Evolutionary conservation across 2,329 filamentous ascomycete species (phyloP).

Genomic region (Corniculantispora saksenae): DNA sequence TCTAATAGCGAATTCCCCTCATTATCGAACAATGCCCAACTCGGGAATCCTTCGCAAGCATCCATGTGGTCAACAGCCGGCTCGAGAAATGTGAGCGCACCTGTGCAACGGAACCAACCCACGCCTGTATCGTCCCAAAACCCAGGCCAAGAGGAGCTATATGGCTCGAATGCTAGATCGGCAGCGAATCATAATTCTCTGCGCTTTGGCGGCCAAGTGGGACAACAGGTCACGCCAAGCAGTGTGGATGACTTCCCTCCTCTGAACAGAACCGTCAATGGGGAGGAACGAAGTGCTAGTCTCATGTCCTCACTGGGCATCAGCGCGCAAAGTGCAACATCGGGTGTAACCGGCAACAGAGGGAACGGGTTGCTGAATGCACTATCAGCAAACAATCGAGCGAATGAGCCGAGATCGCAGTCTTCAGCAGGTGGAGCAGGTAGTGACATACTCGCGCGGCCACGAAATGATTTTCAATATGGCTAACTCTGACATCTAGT

Average conservation of each 20-base stretch:
- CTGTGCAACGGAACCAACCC: conserved; percentile 52
- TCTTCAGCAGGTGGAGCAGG: conserved; percentile 45
- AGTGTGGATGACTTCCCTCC: conserved; percentile 64
- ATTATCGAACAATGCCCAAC: conserved; percentile 61
- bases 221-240: conserved; percentile 48
- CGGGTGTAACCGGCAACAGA: conserved; percentile 43
- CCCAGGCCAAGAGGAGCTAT: conserved; percentile 50
- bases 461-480: neutral
- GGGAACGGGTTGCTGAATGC: conserved; percentile 66
- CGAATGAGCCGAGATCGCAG: conserved; percentile 47
- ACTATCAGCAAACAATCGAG: conserved; percentile 59
- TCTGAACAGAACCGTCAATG: conserved; percentile 57
- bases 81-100: conserved; percentile 49
- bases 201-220: conserved; percentile 54
- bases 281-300: conserved; percentile 56
- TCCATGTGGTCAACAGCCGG: conserved; percentile 58
- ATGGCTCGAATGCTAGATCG: conserved; percentile 42
- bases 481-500: neutral
- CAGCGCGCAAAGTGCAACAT: conserved; percentile 45
- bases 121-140: conserved; percentile 54
- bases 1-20: conserved; percentile 66
- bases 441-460: neutral
- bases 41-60: conserved; percentile 48
- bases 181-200: conserved; percentile 49
- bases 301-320: conserved; percentile 58